These are phyloP conservation scores for Entomortierella beljakovae DNA, from an alignment of 192 early-diverging fungal species.

Conservation along the genomic window DNA sequence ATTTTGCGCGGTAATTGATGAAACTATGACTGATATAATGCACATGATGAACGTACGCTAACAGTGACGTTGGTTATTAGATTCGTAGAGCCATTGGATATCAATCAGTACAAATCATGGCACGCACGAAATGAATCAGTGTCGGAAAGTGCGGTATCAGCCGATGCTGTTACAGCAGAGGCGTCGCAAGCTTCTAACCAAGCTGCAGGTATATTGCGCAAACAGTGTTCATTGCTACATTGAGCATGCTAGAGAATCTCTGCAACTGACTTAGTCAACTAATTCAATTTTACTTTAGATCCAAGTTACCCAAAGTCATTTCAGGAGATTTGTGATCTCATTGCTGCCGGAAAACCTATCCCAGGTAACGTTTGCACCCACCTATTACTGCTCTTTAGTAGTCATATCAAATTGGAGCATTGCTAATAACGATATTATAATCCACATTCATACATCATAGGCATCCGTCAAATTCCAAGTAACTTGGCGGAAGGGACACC, in stretches of 20 bases:
- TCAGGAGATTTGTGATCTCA: slow-evolving; percentile 57
- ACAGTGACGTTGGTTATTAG: not conserved
- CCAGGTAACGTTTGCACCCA: slow-evolving; percentile 30
- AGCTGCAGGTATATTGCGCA: slow-evolving; percentile 10
- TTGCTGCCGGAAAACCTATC: slow-evolving; percentile 51
- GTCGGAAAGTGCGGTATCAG: not conserved
- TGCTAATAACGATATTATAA: not conserved
- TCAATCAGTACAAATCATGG: slow-evolving; percentile 34
- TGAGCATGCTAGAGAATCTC: not conserved
- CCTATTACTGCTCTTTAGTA: not conserved
- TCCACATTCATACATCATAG: slow-evolving; percentile 7
- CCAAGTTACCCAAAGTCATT: slow-evolving; percentile 54
- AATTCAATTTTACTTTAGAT: not conserved
- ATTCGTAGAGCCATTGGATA: slow-evolving; percentile 40
- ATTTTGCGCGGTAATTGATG: slow-evolving; percentile 34
- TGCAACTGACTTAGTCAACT: not conserved
- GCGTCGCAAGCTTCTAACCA: slow-evolving; percentile 2
- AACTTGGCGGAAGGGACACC: slow-evolving; percentile 54
- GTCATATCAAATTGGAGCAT: not conserved
- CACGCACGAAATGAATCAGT: not conserved
- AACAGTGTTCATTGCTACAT: not conserved
- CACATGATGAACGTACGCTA: not conserved
- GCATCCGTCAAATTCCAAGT: slow-evolving; percentile 55
- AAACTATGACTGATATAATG: not conserved
- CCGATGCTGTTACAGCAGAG: not conserved